Percentiles rank a stretch among this genome's conserved stretches.
phyloP scores from a whole-genome alignment of 441 rosid species.

The Brassica hybrid region DNA sequence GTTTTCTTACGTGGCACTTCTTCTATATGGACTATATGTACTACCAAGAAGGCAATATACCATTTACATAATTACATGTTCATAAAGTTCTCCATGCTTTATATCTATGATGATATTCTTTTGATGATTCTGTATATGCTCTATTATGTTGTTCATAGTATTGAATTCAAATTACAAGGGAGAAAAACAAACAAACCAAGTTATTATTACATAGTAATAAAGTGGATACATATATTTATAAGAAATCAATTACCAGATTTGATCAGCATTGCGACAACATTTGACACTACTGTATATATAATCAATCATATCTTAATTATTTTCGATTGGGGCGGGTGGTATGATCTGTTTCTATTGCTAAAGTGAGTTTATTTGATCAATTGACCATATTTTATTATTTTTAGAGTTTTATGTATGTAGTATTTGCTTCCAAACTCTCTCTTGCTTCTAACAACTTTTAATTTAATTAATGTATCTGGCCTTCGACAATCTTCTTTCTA shows the following conservation, averaged over 20 bases:
- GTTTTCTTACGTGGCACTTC: background rate
- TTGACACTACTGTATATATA: background rate
- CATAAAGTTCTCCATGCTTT: background rate
- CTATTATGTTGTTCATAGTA: no score
- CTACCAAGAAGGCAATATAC: background rate
- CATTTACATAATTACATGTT: background rate
- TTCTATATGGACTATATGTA: conserved; percentile 2
- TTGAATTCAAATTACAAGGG: no score
- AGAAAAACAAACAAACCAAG: no score
- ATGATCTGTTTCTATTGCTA: background rate
- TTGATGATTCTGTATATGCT: no score
- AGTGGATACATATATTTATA: background rate
- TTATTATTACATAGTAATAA: background rate
- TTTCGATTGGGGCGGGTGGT: background rate
- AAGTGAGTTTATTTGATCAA: background rate
- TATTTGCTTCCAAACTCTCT: background rate
- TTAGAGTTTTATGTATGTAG: conserved; percentile 10
- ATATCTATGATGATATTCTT: no score
- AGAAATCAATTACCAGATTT: background rate
- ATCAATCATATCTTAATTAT: background rate
- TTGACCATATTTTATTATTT: background rate
- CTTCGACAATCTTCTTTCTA: background rate
- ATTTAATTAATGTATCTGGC: background rate
- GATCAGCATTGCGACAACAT: background rate
- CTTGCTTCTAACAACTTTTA: background rate